Evolutionary conservation across 1,139 yeast genomes (phyloP), one percentile per base, ranked within the genome.

Genomic region (Taiozyma sp.): DNA sequence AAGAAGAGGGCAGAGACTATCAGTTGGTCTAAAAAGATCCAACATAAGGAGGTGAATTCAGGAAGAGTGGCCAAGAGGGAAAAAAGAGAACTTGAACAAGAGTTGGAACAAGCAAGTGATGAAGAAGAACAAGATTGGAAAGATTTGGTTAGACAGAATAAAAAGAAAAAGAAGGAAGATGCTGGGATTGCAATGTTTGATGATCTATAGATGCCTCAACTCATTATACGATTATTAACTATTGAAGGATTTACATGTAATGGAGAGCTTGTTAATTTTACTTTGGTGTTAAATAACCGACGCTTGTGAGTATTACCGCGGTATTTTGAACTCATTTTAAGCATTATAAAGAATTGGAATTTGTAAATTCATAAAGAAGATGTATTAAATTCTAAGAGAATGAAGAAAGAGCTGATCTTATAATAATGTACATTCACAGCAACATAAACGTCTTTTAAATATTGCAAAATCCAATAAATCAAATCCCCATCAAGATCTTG

Each of bases 1-100:
- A 78, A 77, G 58, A 77, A 74, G 53, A 66, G 73, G 51, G 71
- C 70, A 51, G 68, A 65, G 19, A 80, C 77, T 59, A 68, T 66
- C n/a, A 80, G 79, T 59, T 91, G 97, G 97, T 87, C 96, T 5
- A 77, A 77, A 37, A 86, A 87, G 61, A 64, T 69, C 0, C 85
- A 80, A 37, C 73, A 79, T 7, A 88, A 85, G 61, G 91, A 85
- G 53, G 66, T 73, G 2, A 86, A 81, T 55, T 76, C 74, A 26
- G 84, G 78, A 51, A 76, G 95, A 57, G 84, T 79, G 42, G 44
- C 47, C 11, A 52, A 56, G 22, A 35, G 50, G 34, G 56, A 50
- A 26, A 85, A 66, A 30, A 56, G 63, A 34, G 62, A 59, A 24
- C 37, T 60, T 35, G 61, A 56, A 19, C 47, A 59, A n/a, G 80